Base-by-base conservation (phyloP, 331 rosid species). In the Rosa hybrid region DNA sequence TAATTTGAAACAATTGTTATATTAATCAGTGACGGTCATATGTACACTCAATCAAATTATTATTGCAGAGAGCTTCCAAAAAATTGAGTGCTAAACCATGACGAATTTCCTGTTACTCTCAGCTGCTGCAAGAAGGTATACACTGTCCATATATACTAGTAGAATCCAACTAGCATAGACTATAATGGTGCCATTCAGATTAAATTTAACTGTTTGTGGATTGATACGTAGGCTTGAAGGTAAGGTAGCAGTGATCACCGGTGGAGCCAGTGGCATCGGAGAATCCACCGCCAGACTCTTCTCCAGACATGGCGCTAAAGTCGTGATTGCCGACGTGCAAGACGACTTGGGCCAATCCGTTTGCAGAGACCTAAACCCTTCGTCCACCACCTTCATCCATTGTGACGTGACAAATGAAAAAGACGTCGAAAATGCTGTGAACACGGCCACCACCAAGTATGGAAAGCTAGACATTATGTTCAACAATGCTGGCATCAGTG, bases 401-500 rank as follows among this genome's bases (percentile, higher is more conserved):
- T 90, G 92, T 1, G 81, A 90, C 0, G 90, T 84, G 17, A 87
- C 86, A 4, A 78, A 86, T 0, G 91, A 89, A 76, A 9, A 68
- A 2, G 84, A 88, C 6, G 18, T 91, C 0, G 83, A 86, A 81
- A 86, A 83, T 0, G 91, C 86, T 0, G 91, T 90, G 2, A 77
- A 90, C 69, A 21, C 45, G 0, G 71, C 89, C 0, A 50, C 87
- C 68, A 68, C 87, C 46, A 77, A 86, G 41, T 70, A 83, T 0
- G 94, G 92, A 20, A 88, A 84, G 82, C 86, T 92, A 0, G 94
- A 90, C 48, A 90, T 92, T 71, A 88, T 90, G 94, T 62, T 83
- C 77, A 46, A 46, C 50, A 46, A 46, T 12, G 13, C 50, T 0
- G 92, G 88, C 2, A 64, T 78, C 12, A 0, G 0, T 0, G 82